Evolutionary conservation across 2,329 filamentous ascomycete genomes (phyloP).

Genomic region (Cladosporium sp.): DNA sequence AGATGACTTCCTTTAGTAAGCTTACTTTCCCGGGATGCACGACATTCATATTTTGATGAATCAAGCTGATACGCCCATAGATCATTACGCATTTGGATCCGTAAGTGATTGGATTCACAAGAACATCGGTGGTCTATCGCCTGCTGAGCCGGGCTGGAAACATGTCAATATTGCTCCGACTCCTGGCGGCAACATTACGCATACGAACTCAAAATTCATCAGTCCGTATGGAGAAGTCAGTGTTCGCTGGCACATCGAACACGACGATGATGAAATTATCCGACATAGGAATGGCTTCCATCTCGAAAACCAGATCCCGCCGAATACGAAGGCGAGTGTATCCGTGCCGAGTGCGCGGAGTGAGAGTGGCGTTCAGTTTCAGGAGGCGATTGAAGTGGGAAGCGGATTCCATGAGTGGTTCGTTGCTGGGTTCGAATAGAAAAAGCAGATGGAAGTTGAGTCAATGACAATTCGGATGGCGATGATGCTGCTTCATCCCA

Average conservation of each 20-base stretch:
- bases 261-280: constrained; percentile 1
- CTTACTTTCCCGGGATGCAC: not conserved
- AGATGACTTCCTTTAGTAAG: constrained; percentile 40
- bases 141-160: constrained; percentile 7
- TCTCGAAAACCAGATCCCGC: not conserved
- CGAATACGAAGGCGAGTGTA: constrained; percentile 1
- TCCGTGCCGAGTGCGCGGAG: not conserved
- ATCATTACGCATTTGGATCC: constrained; percentile 48
- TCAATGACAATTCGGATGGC: too few relatives aligned
- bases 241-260: constrained; percentile 2
- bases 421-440: not conserved
- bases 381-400: not conserved
- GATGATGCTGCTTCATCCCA: too few relatives aligned
- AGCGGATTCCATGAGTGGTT: constrained; percentile 6
- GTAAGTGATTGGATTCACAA: constrained; percentile 46
- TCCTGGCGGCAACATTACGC: constrained; percentile 5
- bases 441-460: too few relatives aligned
- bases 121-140: constrained; percentile 4
- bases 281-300: constrained; percentile 8
- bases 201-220: constrained; percentile 1
- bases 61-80: constrained; percentile 29
- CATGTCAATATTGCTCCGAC: not conserved
- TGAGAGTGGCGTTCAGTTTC: not conserved
- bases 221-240: not conserved
- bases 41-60: not conserved